phyloP scores from a whole-genome alignment of 2,329 filamentous ascomycete genomes.

The Alternaria arbusti region DNA sequence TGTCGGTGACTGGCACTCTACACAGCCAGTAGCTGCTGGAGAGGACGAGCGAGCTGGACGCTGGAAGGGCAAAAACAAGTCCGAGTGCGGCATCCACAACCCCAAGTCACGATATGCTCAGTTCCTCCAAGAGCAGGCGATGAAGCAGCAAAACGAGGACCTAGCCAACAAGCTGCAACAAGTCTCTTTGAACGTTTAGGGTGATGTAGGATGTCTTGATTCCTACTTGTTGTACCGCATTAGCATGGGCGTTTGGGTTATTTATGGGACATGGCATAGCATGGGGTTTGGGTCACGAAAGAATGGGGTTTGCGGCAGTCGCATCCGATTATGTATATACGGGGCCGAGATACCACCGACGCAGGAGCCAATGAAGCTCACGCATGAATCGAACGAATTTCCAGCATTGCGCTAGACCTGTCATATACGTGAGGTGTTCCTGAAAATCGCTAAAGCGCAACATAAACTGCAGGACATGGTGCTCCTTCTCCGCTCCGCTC shows the following conservation, averaged over 20 bases:
- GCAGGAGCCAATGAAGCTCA: conserved; percentile 18
- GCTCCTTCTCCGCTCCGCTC: conserved; percentile 9
- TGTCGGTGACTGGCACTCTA: conserved; percentile 97
- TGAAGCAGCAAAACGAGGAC: conserved; percentile 58
- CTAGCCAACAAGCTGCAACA: conserved; percentile 41
- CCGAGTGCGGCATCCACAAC: conserved; percentile 99
- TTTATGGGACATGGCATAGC: conserved; percentile 15
- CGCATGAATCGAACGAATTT: conserved; percentile 14
- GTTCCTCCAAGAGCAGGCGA: conserved; percentile 76
- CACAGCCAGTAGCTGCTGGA: conserved; percentile 82
- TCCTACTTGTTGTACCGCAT: conserved; percentile 14
- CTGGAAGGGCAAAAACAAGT: conserved; percentile 96
- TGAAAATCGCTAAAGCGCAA: conserved; percentile 1
- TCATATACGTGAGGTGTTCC: conserved; percentile 2
- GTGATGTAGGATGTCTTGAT: conserved; percentile 5
- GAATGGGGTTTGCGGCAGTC: conserved; percentile 7
- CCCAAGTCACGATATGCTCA: conserved; percentile 91
- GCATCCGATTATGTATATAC: conserved; percentile 15
- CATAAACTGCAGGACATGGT: neutral
- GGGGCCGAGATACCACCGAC: conserved; percentile 34
- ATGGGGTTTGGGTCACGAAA: conserved; percentile 12
- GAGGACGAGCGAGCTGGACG: conserved; percentile 96
- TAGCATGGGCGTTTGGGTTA: conserved; percentile 48
- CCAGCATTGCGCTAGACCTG: neutral
- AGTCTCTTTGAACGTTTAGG: conserved; percentile 30